These are phyloP conservation scores for Candida orba DNA, from an alignment of 805 yeast genomes.

Conservation along the genomic window DNA sequence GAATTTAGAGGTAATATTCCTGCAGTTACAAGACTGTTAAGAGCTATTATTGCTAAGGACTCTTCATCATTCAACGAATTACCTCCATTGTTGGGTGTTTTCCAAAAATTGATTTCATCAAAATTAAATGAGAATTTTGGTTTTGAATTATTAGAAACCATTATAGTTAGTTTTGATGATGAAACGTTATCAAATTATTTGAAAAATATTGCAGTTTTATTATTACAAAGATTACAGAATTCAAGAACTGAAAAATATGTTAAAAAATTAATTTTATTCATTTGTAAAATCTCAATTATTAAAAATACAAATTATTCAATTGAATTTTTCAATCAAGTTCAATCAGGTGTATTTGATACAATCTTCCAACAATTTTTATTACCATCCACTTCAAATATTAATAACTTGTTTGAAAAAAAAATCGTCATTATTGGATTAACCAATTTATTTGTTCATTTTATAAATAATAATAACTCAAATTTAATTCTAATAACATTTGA, in stretches of 20 bases:
- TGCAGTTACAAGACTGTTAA: slow-evolving; percentile 75
- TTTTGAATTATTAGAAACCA: slow-evolving; percentile 72
- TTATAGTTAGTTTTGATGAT: slow-evolving; percentile 52
- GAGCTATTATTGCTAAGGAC: slow-evolving; percentile 48
- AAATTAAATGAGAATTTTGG: slow-evolving; percentile 76
- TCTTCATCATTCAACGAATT: slow-evolving; percentile 34
- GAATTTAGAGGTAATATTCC: slow-evolving; percentile 91
- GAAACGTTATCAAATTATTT: slow-evolving; percentile 43
- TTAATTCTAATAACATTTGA: slow-evolving; percentile 37
- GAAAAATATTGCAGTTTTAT: slow-evolving; percentile 65
- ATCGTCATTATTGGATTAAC: slow-evolving; percentile 44
- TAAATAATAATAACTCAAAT: slow-evolving; percentile 35
- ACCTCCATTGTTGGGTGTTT: slow-evolving; percentile 89
- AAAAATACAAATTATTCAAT: slow-evolving; percentile 46
- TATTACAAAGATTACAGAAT: slow-evolving; percentile 74
- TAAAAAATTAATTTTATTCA: slow-evolving; percentile 59
- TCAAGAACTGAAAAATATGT: slow-evolving; percentile 79
- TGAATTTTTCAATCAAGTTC: slow-evolving; percentile 65
- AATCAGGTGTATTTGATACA: slow-evolving; percentile 48
- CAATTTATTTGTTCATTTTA: slow-evolving; percentile 31
- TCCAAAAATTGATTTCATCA: slow-evolving; percentile 86
- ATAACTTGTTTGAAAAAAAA: slow-evolving; percentile 50
- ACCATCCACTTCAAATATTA: slow-evolving; percentile 37
- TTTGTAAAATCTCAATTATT: slow-evolving; percentile 44
- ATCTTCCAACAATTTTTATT: slow-evolving; percentile 34